Evolutionary conservation across 768 basidiomycete species (phyloP).

Genomic region (Lactarius hatsudake): DNA sequence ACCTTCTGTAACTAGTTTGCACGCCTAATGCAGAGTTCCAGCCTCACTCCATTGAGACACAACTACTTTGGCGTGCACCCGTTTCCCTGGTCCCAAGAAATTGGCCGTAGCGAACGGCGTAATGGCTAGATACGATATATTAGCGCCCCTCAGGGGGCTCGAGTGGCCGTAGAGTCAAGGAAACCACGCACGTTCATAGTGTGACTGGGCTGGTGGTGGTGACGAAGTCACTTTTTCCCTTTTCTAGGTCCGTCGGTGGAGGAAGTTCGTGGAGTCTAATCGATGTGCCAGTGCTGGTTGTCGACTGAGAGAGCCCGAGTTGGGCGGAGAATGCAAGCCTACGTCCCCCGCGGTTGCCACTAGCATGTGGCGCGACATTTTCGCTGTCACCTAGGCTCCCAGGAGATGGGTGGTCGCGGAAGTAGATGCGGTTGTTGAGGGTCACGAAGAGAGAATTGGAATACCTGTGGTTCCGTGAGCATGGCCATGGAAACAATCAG

Average conservation of each 20-base stretch:
- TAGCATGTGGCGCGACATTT: background rate
- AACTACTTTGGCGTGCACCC: background rate
- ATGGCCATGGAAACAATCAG: background rate
- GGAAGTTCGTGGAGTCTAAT: background rate
- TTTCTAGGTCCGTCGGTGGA: background rate
- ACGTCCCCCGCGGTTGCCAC: background rate
- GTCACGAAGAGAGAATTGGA: conserved; percentile 30
- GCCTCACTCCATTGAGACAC: background rate
- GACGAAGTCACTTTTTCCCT: background rate
- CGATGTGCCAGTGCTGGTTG: background rate
- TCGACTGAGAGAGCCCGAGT: background rate
- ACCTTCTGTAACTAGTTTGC: background rate
- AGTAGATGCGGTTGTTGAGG: conserved; percentile 22
- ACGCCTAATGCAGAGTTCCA: background rate
- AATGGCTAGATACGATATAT: background rate
- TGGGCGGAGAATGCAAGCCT: background rate
- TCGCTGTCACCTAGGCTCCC: background rate
- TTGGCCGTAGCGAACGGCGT: background rate
- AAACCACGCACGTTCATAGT: background rate
- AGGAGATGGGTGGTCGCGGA: conserved; percentile 5
- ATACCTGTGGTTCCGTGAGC: conserved; percentile 2
- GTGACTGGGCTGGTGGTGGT: background rate
- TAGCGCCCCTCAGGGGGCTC: background rate
- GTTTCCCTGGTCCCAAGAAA: background rate
- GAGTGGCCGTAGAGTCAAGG: background rate